phyloP scores from a whole-genome alignment of 2,329 filamentous ascomycete genomes.

The Nemania bipapillata region DNA sequence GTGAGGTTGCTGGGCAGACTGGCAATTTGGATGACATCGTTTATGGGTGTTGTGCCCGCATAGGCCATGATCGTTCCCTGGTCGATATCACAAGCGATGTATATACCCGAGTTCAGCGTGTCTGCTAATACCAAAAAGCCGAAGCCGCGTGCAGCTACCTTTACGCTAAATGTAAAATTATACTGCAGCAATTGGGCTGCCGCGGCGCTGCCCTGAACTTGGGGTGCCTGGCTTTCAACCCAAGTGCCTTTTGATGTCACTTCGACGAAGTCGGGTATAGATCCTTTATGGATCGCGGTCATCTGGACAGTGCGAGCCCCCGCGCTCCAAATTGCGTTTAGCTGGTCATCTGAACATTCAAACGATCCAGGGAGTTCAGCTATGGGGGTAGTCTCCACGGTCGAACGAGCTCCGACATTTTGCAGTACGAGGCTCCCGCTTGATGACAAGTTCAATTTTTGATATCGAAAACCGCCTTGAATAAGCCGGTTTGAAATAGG shows the following conservation, averaged over 20 bases:
- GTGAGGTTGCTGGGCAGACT: neutral
- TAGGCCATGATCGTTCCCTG: slow-evolving; percentile 33
- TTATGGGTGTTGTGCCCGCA: slow-evolving; percentile 25
- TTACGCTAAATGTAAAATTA: slow-evolving; percentile 45
- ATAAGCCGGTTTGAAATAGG: slow-evolving; percentile 51
- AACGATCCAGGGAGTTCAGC: slow-evolving; percentile 47
- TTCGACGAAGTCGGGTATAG: slow-evolving; percentile 46
- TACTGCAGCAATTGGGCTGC: slow-evolving; percentile 43
- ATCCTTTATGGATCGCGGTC: slow-evolving; percentile 47
- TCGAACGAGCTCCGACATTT: slow-evolving; percentile 47
- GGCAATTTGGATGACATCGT: slow-evolving; percentile 28
- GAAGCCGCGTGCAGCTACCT: slow-evolving; percentile 48
- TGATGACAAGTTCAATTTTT: slow-evolving; percentile 53
- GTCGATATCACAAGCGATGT: slow-evolving; percentile 45
- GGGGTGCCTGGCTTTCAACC: slow-evolving; percentile 48
- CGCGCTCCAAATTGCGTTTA: slow-evolving; percentile 49
- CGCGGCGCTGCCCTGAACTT: slow-evolving; percentile 36
- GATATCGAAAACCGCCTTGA: slow-evolving; percentile 54
- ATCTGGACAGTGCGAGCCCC: slow-evolving; percentile 51
- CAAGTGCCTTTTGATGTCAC: slow-evolving; percentile 46
- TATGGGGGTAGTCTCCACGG: slow-evolving; percentile 42
- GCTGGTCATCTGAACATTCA: slow-evolving; percentile 45
- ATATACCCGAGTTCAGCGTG: slow-evolving; percentile 49
- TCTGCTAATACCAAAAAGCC: slow-evolving; percentile 49
- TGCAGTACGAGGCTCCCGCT: slow-evolving; percentile 46